phyloP scores from a whole-genome alignment of 208 protist genomes.

The Trichomonas vaginalis region DNA sequence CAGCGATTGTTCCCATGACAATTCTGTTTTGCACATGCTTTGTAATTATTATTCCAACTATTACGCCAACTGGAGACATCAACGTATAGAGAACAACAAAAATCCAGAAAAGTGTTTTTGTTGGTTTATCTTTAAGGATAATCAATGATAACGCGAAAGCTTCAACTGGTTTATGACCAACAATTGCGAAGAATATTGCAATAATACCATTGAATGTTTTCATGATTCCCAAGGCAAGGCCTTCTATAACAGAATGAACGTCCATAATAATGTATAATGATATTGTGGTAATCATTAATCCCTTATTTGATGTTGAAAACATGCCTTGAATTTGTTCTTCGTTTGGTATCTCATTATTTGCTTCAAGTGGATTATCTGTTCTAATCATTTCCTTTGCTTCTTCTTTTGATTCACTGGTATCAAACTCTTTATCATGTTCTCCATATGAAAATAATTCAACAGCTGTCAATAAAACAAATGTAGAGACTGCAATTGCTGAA shows the following conservation, averaged over 20 bases:
- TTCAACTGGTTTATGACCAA: not conserved
- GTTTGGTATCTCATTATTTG: not conserved
- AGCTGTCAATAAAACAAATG: not conserved
- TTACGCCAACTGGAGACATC: not conserved
- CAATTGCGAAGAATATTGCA: not conserved
- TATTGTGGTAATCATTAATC: not conserved
- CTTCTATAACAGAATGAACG: not conserved
- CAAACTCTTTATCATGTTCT: not conserved
- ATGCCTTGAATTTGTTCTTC: not conserved
- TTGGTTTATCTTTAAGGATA: not conserved
- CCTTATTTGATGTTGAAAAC: not conserved
- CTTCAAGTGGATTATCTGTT: not conserved
- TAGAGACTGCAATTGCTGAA: not conserved
- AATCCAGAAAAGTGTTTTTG: not conserved
- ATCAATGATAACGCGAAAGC: not conserved
- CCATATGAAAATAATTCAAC: not conserved
- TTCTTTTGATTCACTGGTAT: too few relatives aligned
- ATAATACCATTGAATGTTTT: not conserved
- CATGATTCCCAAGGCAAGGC: not conserved
- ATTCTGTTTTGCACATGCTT: not conserved
- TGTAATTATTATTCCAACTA: not conserved
- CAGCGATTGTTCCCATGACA: not conserved
- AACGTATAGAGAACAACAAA: not conserved
- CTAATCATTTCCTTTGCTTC: too few relatives aligned
- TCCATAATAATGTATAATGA: not conserved